Base-by-base conservation (phyloP, 2,329 filamentous ascomycete species). In the Ceratocystis albifundus region DNA sequence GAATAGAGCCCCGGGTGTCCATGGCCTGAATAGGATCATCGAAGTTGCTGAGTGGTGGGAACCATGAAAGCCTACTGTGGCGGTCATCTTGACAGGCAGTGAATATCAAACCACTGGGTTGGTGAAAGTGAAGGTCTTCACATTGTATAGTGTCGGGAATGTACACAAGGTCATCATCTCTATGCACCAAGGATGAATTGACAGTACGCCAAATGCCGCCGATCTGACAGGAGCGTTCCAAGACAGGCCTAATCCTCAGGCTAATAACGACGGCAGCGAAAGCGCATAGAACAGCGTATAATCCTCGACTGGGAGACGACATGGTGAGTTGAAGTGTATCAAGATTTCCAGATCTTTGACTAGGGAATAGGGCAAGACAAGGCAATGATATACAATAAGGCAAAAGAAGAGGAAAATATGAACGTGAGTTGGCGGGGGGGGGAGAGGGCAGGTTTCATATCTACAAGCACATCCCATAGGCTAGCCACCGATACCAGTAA, bases 121-220 rank as follows among this genome's bases (percentile, higher is more conserved):
- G 71, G 68, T 85, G 79, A 66, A 83, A 77, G 70, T 86, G 83
- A 2, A 87, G 61, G 68, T 87, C 84, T 70, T 87, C 84, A 70
- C 84, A 86, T 17, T 82, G 76, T 2, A 76, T 71, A 0, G 84
- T 85, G 68, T 82, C 79, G 0, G 77, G 72, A 8, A 86, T 81
- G 8, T 71, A 68, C 4, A 76, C 70, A 0, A 81, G 70, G 25
- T 76, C 74, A 3, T 74, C 68, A 2, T 66, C 50, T 4, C 69
- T 61, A 3, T 67, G 32, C 4, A 73, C n/a, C 0, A 66, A 17
- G 0, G 71, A 74, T 12, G 70, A 72, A 4, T 50, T 64, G 2
- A 69, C 69, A 7, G 64, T 65, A 15, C 74, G 72, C 32, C 73
- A 72, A 3, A 74, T 15, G 10, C 75, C 75, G 0, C 72, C 28